Base-by-base conservation (phyloP, 306 rosid genomes). In the Rosa persica region DNA sequence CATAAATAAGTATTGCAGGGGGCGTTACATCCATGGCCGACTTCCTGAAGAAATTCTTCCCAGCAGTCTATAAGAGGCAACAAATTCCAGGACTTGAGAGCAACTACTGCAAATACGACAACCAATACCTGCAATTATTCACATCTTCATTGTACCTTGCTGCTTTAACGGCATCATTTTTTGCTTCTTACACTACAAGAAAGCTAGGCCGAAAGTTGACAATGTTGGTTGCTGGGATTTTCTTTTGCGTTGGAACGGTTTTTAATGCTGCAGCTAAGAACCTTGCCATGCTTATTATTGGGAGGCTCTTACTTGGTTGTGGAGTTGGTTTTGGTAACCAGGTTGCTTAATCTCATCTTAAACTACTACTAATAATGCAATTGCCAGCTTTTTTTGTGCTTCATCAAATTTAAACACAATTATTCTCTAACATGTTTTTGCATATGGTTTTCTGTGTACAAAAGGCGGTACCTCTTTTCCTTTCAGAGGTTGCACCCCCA, bases 381-480 rank as follows among this genome's bases (percentile, higher is more conserved):
- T 27, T 25, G 11, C 25, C 85, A 0, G 82, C 58, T 5, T 13
- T 16, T 12, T 36, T 34, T 6, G 70, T 34, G 44, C 44, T 65
- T 6, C 17, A 16, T 36, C 70, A 15, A 34, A 34, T 65, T 64
- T 6, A 16, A 64, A 30, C 12, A 64, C n/a, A 30, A 5, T 13
- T 34, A 27, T 27, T 12, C 40, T 61, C 39, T 61, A 25, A 61
- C 13, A 4, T 30, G 4, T 5, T 15, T 64, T 15, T 62, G 20
- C 38, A 11, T 12, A 11, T 40, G 4, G 11, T 44, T 54, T 27
- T 48, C 2, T 15, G 27, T 70, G n/a, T 54, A 61, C 74, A 43
- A 72, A 86, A 93, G 98, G 98, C 97, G 0, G 98, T 91, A 58
- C 98, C 97, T 27, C 74, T 93, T 44, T 93, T 93, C 42, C 91